Conservation (phyloP, 768 basidiomycete species). For the Tricholoma saponaceum region DNA sequence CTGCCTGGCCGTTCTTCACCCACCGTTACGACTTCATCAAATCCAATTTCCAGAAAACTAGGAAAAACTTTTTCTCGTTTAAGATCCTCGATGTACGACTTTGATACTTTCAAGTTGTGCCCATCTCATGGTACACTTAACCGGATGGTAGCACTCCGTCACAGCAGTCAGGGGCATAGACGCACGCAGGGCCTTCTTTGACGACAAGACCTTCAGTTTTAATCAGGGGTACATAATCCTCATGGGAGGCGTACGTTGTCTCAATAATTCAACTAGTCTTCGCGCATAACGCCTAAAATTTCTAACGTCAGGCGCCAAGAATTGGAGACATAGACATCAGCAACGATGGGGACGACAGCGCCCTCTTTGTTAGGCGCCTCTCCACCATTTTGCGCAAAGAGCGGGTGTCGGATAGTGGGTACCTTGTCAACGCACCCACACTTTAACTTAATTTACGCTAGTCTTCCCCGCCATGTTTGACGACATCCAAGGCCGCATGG, state of each 20-base stretch:
- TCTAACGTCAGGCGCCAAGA: background rate
- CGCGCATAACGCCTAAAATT: background rate
- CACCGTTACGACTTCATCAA: background rate
- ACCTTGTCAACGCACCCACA: background rate
- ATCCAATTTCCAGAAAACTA: background rate
- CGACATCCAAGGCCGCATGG: conserved; percentile 18
- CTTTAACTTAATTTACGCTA: conserved; percentile 1
- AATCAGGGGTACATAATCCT: conserved; percentile 32
- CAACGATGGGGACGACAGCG: conserved; percentile 12
- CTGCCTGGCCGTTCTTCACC: conserved; percentile 2
- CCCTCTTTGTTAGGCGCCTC: conserved; percentile 17
- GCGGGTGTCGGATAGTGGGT: conserved; percentile 9
- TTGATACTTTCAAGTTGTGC: background rate
- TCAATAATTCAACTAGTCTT: background rate
- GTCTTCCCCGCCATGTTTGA: conserved; percentile 19
- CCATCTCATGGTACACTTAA: background rate
- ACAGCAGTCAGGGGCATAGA: conserved; percentile 27
- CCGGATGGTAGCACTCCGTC: conserved; percentile 10
- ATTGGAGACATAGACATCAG: conserved; percentile 10
- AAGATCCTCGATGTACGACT: background rate
- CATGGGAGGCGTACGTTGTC: conserved; percentile 23
- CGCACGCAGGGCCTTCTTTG: conserved; percentile 28
- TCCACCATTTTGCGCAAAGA: conserved; percentile 10
- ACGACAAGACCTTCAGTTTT: conserved; percentile 24
- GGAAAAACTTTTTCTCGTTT: background rate